A percentile compares a stretch with the other conserved stretches of the same genome.
phyloP scores from a whole-genome alignment of 192 early-diverging fungal species.

The Coemansia sp. region DNA sequence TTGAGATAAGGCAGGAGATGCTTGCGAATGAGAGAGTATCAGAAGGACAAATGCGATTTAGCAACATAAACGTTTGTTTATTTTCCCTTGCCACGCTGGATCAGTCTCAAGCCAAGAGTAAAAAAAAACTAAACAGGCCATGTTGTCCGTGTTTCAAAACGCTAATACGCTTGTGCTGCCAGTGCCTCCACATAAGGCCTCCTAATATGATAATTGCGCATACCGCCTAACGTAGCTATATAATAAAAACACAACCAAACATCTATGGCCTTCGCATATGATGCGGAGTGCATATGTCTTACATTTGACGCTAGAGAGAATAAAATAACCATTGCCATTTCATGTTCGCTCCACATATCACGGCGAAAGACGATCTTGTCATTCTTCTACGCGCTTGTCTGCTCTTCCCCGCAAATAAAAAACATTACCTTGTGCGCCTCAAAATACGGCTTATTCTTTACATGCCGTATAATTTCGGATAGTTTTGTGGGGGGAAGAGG shows the following conservation, averaged over 20 bases:
- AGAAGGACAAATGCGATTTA: neutral
- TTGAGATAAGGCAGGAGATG: neutral
- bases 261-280: neutral
- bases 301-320: neutral
- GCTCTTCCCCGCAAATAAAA: no score
- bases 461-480: neutral
- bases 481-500: neutral
- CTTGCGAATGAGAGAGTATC: neutral
- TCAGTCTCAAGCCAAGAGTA: neutral
- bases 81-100: neutral
- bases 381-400: no score
- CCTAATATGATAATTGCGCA: neutral
- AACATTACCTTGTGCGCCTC: neutral
- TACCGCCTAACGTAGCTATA: neutral
- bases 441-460: neutral
- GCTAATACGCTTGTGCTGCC: neutral
- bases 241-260: neutral
- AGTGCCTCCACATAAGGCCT: neutral
- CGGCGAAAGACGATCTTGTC: no score
- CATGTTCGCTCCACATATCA: neutral
- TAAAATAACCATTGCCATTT: neutral
- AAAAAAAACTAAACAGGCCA: neutral
- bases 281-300: neutral
- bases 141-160: constrained; percentile 1
- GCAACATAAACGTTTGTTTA: neutral